Base-by-base conservation (phyloP, 257 asterid genomes). In the Fraxinus americana region DNA sequence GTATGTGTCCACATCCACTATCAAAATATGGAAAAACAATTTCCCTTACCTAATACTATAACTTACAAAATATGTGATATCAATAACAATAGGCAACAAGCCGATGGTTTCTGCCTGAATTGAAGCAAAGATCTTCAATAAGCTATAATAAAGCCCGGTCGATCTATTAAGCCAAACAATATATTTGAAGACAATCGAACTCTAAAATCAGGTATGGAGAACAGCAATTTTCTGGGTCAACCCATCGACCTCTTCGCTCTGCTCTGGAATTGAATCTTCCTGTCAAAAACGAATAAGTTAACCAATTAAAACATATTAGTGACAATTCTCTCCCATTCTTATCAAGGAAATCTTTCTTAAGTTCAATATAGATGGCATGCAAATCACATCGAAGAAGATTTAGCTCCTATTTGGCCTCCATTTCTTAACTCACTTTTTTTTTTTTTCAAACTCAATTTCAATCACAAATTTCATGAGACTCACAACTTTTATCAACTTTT, bases 221-320 rank as follows among this genome's bases (percentile, higher is more conserved):
- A 85, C 89, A 52, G 89, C 90, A 45, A 88, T 70, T 83, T 84
- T 85, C 79, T 86, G 88, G 2, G 86, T 34, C 84, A 86, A 78
- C 80, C 71, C 90, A 75, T 86, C 89, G 10, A 84, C 78, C 70
- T 88, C 90, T 77, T 88, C 90, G 21, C n/a, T 82, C 5, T 77
- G 79, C 80, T 88, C 90, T 36, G 77, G 84, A 9, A 88, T 86
- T 7, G 82, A 41, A 2, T 86, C 89, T 61, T 78, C 88, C 90
- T 88, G 88, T 75, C 38, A 27, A 74, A 76, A 63, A 25, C 17
- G 32, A 59, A 9, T 23, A 7, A 59, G 67, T 59, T 59, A 21
- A n/a, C 13, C 16, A n/a, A 3, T 45, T 45, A 16, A 48, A 48
- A 48, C 59, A 48, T 48, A 43, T 13, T 9, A 41, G 16, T 41